phyloP scores from a whole-genome alignment of 2,329 filamentous ascomycete genomes.

The Pseudocercospora musae region DNA sequence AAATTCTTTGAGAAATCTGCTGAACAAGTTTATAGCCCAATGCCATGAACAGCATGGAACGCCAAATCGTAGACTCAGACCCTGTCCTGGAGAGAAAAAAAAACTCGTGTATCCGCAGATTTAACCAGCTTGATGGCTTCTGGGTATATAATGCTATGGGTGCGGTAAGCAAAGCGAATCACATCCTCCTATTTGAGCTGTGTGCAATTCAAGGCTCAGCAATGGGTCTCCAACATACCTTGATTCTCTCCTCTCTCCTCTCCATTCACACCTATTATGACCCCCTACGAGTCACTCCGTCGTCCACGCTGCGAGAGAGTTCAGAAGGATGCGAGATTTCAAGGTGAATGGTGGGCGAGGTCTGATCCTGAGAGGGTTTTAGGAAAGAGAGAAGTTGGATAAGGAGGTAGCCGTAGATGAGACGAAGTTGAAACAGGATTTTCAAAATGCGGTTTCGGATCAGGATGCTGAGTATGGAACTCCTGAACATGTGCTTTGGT shows the following conservation, averaged over 20 bases:
- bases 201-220: slow-evolving; percentile 3
- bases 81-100: no score
- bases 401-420: background rate
- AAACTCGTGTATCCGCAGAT: no score
- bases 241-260: slow-evolving; percentile 7
- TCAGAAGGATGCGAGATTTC: slow-evolving; percentile 1
- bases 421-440: slow-evolving; percentile 3
- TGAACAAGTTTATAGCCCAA: slow-evolving; percentile 9
- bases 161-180: no score
- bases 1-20: background rate
- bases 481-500: slow-evolving; percentile 5
- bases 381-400: background rate
- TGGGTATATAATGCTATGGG: no score
- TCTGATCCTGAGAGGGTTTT: background rate
- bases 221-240: slow-evolving; percentile 14
- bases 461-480: background rate
- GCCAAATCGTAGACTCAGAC: no score
- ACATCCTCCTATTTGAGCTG: no score
- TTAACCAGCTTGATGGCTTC: no score
- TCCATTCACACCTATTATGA: background rate
- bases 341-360: slow-evolving; percentile 4
- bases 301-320: slow-evolving; percentile 7
- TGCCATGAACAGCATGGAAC: slow-evolving; percentile 5
- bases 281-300: slow-evolving; percentile 10
- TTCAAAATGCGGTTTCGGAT: background rate